These are phyloP conservation scores for Penicillium janthinellum DNA, from an alignment of 2,329 filamentous ascomycete genomes.

Conservation along the genomic window DNA sequence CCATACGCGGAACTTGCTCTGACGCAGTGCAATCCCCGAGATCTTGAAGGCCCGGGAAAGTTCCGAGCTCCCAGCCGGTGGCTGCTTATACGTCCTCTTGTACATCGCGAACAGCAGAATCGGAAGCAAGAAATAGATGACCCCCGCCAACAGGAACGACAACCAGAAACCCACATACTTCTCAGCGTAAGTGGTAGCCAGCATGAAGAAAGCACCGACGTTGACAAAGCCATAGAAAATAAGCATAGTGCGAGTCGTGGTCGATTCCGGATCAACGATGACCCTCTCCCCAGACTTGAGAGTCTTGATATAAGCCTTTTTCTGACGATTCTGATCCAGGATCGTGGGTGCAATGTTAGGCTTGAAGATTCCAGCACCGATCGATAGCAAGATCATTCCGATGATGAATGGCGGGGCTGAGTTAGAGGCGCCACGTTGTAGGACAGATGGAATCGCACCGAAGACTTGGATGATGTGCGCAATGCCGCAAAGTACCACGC, in stretches of 20 bases:
- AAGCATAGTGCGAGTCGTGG: constrained; percentile 41
- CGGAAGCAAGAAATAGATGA: constrained; percentile 42
- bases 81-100: constrained; percentile 35
- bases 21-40: constrained; percentile 34
- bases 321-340: constrained; percentile 46
- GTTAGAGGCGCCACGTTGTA: constrained; percentile 36
- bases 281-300: constrained; percentile 49
- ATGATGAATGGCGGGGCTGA: constrained; percentile 45
- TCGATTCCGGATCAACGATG: constrained; percentile 52
- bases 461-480: constrained; percentile 38
- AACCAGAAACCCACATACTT: constrained; percentile 38
- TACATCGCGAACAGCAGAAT: constrained; percentile 37
- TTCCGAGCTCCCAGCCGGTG: constrained; percentile 36
- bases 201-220: constrained; percentile 37
- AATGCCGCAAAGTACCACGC: constrained; percentile 45
- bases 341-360: constrained; percentile 48
- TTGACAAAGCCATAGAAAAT: constrained; percentile 40
- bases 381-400: constrained; percentile 40
- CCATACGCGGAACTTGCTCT: constrained; percentile 36
- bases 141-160: constrained; percentile 32
- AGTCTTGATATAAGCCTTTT: constrained; percentile 44
- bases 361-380: constrained; percentile 46
- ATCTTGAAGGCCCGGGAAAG: constrained; percentile 38
- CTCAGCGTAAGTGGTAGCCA: constrained; percentile 46
- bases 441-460: constrained; percentile 46